Conservation (phyloP, 2,329 filamentous ascomycete genomes). For the Arthrobotrys sinensis region DNA sequence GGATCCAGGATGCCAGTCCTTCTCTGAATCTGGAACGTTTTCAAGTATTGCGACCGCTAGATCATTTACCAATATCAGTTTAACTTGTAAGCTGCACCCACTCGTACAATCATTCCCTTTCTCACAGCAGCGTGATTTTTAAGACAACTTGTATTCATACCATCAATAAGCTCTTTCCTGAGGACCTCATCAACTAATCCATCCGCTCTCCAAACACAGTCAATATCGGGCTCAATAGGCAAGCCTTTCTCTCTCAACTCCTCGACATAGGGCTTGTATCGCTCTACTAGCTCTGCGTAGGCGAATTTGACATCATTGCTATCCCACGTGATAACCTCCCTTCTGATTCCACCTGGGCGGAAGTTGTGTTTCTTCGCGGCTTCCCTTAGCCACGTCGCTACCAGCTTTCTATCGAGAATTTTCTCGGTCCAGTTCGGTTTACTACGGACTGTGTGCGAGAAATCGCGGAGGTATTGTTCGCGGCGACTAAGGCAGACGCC, state of each 20-base stretch:
- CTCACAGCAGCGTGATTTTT: no score
- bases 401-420: slow-evolving; percentile 25
- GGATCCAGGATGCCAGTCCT: slow-evolving; percentile 76
- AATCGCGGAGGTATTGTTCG: slow-evolving; percentile 37
- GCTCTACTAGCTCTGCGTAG: slow-evolving; percentile 37
- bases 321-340: slow-evolving; percentile 28
- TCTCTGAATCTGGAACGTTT: slow-evolving; percentile 69
- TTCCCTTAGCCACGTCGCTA: slow-evolving; percentile 42
- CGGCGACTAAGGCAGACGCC: background rate
- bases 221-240: slow-evolving; percentile 43
- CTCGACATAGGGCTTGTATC: slow-evolving; percentile 38
- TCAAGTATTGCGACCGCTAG: slow-evolving; percentile 70
- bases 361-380: slow-evolving; percentile 8
- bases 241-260: slow-evolving; percentile 19
- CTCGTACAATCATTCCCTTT: background rate
- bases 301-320: slow-evolving; percentile 14
- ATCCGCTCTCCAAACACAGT: slow-evolving; percentile 53
- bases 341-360: background rate
- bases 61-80: background rate
- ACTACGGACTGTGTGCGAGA: slow-evolving; percentile 34
- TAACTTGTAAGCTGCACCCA: background rate
- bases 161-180: slow-evolving; percentile 38
- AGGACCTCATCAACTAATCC: slow-evolving; percentile 34
- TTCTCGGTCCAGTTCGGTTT: slow-evolving; percentile 51
- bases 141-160: background rate